Conservation (phyloP, 192 early-diverging fungal species). For the Spizellomyces sp. region DNA sequence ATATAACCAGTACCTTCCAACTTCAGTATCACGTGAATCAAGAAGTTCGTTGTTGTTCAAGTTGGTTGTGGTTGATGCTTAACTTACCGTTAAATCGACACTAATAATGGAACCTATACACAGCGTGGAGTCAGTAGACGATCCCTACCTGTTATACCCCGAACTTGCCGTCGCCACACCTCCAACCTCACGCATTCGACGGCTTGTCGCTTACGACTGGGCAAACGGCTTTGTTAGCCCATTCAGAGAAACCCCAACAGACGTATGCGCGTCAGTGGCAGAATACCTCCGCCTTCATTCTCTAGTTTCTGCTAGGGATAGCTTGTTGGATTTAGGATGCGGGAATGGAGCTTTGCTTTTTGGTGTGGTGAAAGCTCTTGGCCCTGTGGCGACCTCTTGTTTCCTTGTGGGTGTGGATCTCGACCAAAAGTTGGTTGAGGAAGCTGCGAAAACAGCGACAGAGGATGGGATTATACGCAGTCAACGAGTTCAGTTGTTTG, state of each 20-base stretch:
- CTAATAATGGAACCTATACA: too few relatives aligned
- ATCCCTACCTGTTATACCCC: too few relatives aligned
- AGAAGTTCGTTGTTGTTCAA: too few relatives aligned
- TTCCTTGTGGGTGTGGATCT: not conserved
- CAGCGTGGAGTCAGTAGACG: too few relatives aligned
- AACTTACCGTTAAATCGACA: too few relatives aligned
- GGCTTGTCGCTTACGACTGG: constrained; percentile 11
- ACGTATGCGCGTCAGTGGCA: not conserved
- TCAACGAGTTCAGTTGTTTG: not conserved
- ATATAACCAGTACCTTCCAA: too few relatives aligned
- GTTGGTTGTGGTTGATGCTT: too few relatives aligned
- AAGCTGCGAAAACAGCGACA: not conserved
- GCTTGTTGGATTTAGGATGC: not conserved
- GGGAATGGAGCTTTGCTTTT: constrained; percentile 7
- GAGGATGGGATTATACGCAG: too few relatives aligned
- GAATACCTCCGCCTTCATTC: not conserved
- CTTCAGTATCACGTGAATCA: too few relatives aligned
- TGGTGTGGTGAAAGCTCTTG: not conserved
- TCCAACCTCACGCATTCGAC: not conserved
- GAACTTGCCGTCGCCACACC: too few relatives aligned
- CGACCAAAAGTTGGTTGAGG: not conserved
- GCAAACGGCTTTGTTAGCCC: not conserved
- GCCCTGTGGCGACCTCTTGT: too few relatives aligned
- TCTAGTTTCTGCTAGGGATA: not conserved
- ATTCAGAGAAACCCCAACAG: not conserved